Conservation (phyloP, 2,329 filamentous ascomycete genomes). For the Ophiocordyceps camponoti-rufipedis region DNA sequence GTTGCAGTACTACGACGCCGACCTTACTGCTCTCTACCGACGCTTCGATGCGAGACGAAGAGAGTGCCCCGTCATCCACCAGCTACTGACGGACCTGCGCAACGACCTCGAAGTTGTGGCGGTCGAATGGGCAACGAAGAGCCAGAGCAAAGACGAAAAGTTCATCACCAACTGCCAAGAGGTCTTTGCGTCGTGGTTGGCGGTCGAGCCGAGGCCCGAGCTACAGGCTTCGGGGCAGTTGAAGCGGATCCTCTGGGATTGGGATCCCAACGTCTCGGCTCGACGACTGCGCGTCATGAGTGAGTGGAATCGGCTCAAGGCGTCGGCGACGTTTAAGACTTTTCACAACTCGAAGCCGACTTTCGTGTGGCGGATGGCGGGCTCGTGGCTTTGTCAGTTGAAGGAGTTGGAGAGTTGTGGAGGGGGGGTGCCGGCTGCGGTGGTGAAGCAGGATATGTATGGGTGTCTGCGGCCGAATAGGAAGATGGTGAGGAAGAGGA, state of each 20-base stretch:
- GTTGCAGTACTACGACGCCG: constrained; percentile 1
- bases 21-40: constrained; percentile 9
- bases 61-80: constrained; percentile 6
- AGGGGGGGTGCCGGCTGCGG: not conserved
- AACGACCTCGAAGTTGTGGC: constrained; percentile 20
- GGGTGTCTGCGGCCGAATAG: not conserved
- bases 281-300: constrained; percentile 8
- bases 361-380: constrained; percentile 29
- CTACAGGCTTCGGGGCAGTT: constrained; percentile 8
- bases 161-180: constrained; percentile 9
- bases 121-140: constrained; percentile 5
- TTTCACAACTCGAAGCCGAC: constrained; percentile 6
- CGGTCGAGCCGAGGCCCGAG: not conserved
- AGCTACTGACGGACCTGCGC: constrained; percentile 15
- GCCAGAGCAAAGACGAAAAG: constrained; percentile 1
- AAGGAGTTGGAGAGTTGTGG: not conserved
- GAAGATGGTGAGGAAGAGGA: not conserved
- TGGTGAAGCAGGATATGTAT: not conserved
- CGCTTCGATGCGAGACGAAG: constrained; percentile 13
- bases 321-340: constrained; percentile 26
- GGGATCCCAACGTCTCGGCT: constrained; percentile 4
- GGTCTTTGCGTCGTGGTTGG: constrained; percentile 1
- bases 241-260: constrained; percentile 9
- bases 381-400: constrained; percentile 6
- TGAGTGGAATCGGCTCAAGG: constrained; percentile 30